phyloP scores from a whole-genome alignment of 2,329 filamentous ascomycete genomes.

The Aotearoamyces nothofagi region DNA sequence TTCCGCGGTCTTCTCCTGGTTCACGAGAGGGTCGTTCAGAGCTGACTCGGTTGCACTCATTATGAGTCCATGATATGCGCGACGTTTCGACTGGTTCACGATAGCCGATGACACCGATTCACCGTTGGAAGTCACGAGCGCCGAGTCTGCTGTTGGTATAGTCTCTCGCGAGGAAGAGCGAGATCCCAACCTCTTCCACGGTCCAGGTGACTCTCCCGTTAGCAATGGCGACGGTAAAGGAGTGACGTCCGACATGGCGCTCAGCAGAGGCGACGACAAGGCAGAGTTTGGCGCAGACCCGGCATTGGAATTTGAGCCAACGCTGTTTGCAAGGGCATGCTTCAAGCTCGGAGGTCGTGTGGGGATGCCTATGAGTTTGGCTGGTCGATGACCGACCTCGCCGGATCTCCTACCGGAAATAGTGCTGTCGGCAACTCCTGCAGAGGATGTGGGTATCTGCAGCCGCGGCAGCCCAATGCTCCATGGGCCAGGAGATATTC shows the following conservation, averaged over 20 bases:
- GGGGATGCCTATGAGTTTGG: no score
- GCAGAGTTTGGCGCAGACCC: slow-evolving; percentile 46
- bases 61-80: slow-evolving; percentile 33
- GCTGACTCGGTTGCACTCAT: slow-evolving; percentile 10
- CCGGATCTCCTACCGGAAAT: no score
- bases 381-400: no score
- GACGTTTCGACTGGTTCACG: slow-evolving; percentile 38
- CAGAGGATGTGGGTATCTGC: no score
- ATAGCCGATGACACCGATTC: slow-evolving; percentile 36
- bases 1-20: slow-evolving; percentile 14
- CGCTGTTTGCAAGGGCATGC: slow-evolving; percentile 31
- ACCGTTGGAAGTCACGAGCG: slow-evolving; percentile 32
- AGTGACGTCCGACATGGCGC: slow-evolving; percentile 64
- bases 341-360: slow-evolving; percentile 46
- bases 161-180: slow-evolving; percentile 32
- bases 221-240: slow-evolving; percentile 65
- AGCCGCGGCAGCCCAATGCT: no score
- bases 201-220: slow-evolving; percentile 47
- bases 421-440: no score
- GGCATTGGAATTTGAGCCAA: slow-evolving; percentile 24
- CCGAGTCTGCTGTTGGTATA: slow-evolving; percentile 25
- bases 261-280: slow-evolving; percentile 58
- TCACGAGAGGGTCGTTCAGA: slow-evolving; percentile 8
- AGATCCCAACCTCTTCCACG: slow-evolving; percentile 40
- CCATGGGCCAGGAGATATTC: no score